Conservation (phyloP, 129 eudicot genomes). For the Deinandra increscens region DNA sequence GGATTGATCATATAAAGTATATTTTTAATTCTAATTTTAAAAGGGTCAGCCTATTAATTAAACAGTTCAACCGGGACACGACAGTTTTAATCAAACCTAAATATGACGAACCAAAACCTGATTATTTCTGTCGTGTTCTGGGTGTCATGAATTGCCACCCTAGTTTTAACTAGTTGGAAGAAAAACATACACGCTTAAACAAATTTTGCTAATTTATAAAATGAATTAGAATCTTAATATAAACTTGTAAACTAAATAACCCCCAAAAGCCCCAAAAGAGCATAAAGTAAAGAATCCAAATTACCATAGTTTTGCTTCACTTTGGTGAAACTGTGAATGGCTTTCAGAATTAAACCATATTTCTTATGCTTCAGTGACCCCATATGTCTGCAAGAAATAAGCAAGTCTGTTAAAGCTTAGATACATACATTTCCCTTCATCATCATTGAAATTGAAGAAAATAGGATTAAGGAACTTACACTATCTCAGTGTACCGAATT, state of each 20-base stretch:
- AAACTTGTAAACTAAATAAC: background rate
- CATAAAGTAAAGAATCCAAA: constrained; percentile 1
- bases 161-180: background rate
- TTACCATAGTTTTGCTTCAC: constrained; percentile 89
- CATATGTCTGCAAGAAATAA: constrained; percentile 67
- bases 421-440: background rate
- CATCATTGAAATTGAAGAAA: background rate
- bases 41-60: too few species aligned
- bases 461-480: constrained; percentile 42
- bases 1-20: background rate
- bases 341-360: constrained; percentile 66
- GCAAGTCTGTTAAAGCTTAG: background rate
- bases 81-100: too few species aligned
- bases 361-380: constrained; percentile 66
- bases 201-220: background rate
- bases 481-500: constrained; percentile 83
- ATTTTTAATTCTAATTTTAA: too few species aligned
- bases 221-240: background rate
- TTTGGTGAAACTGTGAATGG: constrained; percentile 64
- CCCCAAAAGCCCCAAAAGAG: background rate
- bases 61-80: background rate
- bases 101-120: too few species aligned
- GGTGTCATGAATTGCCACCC: too few species aligned
- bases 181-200: background rate
- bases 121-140: too few species aligned